These are phyloP conservation scores for Geoglossum cookeanum DNA, from an alignment of 2,329 filamentous ascomycete genomes.

Conservation along the genomic window DNA sequence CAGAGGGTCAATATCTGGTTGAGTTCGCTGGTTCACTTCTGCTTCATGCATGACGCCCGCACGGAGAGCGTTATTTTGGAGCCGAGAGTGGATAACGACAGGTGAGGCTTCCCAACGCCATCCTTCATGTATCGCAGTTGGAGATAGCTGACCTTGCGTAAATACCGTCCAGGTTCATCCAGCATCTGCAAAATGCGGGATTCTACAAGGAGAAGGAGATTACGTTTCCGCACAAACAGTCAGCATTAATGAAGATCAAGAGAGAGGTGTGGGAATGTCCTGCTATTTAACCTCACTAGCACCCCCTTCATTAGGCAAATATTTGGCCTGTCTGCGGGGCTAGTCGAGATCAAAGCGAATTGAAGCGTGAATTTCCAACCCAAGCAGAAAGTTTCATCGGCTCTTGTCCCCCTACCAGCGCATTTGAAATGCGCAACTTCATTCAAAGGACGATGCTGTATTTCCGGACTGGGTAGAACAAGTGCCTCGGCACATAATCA, in stretches of 20 bases:
- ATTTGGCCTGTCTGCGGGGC: too few species aligned
- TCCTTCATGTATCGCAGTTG: neutral
- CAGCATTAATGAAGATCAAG: slow-evolving; percentile 63
- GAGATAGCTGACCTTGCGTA: neutral
- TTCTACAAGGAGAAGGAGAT: slow-evolving; percentile 80
- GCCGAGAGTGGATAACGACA: slow-evolving; percentile 75
- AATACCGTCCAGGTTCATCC: slow-evolving; percentile 34
- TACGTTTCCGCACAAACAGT: slow-evolving; percentile 79
- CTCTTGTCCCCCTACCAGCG: too few species aligned
- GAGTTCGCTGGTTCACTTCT: slow-evolving; percentile 72
- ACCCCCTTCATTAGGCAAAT: too few species aligned
- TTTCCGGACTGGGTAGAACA: too few species aligned
- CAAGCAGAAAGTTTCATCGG: too few species aligned
- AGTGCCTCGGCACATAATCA: too few species aligned
- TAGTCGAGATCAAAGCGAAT: too few species aligned
- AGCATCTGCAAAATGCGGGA: slow-evolving; percentile 51
- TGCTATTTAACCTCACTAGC: slow-evolving; percentile 24
- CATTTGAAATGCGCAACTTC: too few species aligned
- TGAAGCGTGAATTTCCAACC: too few species aligned
- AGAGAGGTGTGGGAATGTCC: slow-evolving; percentile 67
- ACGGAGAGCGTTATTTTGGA: slow-evolving; percentile 75
- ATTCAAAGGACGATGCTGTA: too few species aligned
- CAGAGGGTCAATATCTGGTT: slow-evolving; percentile 64
- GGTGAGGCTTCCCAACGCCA: slow-evolving; percentile 36
- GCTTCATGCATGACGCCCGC: slow-evolving; percentile 55